A percentile compares a stretch with the other conserved stretches of the same genome.
Evolutionary conservation across 805 yeast genomes (phyloP).

Genomic region (Teunomyces gatunensis): DNA sequence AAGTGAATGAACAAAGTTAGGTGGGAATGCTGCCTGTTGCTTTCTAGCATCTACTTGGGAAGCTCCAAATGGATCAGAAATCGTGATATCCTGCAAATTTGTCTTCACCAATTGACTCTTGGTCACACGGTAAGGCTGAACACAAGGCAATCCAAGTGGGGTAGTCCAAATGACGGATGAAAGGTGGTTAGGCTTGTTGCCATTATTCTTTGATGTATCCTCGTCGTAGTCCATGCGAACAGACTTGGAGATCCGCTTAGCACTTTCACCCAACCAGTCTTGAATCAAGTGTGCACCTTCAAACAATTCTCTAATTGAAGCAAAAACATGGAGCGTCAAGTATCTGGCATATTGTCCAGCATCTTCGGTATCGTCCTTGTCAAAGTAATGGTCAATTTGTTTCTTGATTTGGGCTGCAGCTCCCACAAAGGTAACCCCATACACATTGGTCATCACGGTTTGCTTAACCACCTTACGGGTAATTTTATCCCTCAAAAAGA

Average conservation of each 20-base stretch:
- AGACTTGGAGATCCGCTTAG: conserved; percentile 74
- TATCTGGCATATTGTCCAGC: conserved; percentile 50
- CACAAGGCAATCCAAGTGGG: conserved; percentile 92
- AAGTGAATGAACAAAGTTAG: conserved; percentile 89
- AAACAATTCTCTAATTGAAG: conserved; percentile 80
- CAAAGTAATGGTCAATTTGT: conserved; percentile 63
- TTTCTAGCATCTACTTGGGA: conserved; percentile 83
- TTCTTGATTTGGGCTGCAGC: conserved; percentile 86
- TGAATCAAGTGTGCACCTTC: conserved; percentile 93
- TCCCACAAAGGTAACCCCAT: conserved; percentile 93
- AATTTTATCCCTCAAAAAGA: conserved; percentile 57
- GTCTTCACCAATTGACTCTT: conserved; percentile 70
- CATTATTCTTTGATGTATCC: conserved; percentile 17
- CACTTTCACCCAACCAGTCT: conserved; percentile 92
- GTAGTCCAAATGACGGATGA: conserved; percentile 97
- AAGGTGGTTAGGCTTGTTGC: conserved; percentile 57
- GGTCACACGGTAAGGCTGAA: conserved; percentile 86
- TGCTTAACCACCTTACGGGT: conserved; percentile 91
- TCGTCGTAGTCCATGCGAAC: conserved; percentile 64
- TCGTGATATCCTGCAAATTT: conserved; percentile 80
- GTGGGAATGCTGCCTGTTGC: conserved; percentile 92
- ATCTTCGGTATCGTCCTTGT: conserved; percentile 41
- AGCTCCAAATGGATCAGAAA: conserved; percentile 82
- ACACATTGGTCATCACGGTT: conserved; percentile 97
- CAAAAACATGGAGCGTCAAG: conserved; percentile 74